Evolutionary conservation across 148 eudicot genomes (phyloP).

Genomic region (Arbutus unedo): DNA sequence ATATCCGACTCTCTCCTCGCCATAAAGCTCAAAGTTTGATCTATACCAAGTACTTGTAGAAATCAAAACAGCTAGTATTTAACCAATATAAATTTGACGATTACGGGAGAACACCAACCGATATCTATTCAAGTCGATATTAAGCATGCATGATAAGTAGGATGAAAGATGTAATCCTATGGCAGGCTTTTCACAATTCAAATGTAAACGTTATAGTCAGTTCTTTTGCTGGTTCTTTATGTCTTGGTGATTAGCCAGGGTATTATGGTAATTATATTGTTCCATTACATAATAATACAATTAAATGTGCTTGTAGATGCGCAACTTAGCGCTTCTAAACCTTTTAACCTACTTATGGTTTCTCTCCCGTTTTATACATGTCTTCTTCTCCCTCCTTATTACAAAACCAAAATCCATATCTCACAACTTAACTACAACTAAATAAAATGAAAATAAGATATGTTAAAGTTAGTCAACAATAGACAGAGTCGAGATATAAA

Average conservation of each 20-base stretch:
- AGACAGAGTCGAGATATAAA: neutral
- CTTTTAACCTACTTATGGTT: too few relatives aligned
- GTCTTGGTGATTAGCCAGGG: too few relatives aligned
- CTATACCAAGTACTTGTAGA: neutral
- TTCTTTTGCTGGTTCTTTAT: too few relatives aligned
- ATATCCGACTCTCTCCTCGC: neutral
- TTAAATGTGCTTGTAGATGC: too few relatives aligned
- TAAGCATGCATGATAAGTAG: neutral
- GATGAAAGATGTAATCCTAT: neutral
- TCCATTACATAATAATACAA: too few relatives aligned
- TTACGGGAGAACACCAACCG: neutral
- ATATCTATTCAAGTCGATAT: neutral
- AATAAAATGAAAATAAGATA: neutral
- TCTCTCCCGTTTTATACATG: too few relatives aligned
- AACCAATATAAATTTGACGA: neutral
- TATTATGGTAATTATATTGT: too few relatives aligned
- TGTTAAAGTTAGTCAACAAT: neutral
- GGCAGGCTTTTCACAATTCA: neutral
- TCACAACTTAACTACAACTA: neutral
- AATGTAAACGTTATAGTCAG: too few relatives aligned
- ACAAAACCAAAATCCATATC: too few relatives aligned
- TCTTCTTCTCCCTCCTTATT: too few relatives aligned
- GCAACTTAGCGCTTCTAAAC: too few relatives aligned
- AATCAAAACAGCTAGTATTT: neutral
- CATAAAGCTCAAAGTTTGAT: neutral